These are phyloP conservation scores for Senna siamea DNA, from an alignment of 306 rosid genomes.

Conservation along the genomic window DNA sequence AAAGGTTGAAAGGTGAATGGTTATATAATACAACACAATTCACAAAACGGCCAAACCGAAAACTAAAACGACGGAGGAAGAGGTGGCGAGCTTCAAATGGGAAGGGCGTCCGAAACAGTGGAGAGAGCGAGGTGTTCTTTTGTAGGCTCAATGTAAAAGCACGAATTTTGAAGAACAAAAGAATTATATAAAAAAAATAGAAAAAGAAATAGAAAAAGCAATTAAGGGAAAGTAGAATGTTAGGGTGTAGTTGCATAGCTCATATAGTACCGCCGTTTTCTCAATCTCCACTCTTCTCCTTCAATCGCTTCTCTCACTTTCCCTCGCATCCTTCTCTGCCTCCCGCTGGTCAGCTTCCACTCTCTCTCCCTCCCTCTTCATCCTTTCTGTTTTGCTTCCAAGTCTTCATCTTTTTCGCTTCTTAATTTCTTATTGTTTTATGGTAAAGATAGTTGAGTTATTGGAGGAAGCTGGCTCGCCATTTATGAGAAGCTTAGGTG, in stretches of 20 bases:
- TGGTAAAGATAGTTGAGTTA: background rate
- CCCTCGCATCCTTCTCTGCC: constrained; percentile 29
- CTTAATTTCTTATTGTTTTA: background rate
- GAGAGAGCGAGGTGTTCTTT: background rate
- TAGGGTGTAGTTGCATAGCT: constrained; percentile 23
- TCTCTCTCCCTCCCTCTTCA: background rate
- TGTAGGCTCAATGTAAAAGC: background rate
- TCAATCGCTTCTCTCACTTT: constrained; percentile 64
- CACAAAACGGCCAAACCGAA: background rate
- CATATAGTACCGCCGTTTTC: constrained; percentile 43
- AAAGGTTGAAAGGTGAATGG: no score
- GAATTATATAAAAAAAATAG: no score
- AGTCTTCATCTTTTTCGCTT: background rate
- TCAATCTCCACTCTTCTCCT: constrained; percentile 45
- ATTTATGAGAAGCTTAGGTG: constrained; percentile 1
- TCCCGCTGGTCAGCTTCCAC: constrained; percentile 46
- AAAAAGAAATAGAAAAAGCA: background rate
- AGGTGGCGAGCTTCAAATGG: background rate
- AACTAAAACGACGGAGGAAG: background rate
- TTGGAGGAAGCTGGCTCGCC: background rate
- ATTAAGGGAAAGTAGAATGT: constrained; percentile 17
- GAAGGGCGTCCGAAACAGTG: background rate
- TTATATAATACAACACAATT: no score
- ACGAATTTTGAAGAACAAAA: background rate
- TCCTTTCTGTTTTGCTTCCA: background rate